Evolutionary conservation across 371 early-diverging fungal species (phyloP), one percentile per base, ranked within the genome.

Genomic region (Massospora cicadina): DNA sequence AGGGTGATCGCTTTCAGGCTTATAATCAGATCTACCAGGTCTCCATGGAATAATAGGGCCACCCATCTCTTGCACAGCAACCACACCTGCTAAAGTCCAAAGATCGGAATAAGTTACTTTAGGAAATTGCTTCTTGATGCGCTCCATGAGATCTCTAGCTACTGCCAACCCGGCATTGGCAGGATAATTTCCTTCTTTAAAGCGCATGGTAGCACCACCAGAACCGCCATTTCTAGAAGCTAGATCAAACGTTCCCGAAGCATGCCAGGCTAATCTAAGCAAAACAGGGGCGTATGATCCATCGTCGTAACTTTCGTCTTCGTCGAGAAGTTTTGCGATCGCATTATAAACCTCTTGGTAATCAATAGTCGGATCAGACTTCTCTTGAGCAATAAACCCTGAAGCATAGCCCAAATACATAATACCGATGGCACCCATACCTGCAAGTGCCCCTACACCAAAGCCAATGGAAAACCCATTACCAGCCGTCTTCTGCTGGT

Each of bases 81-180:
- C 82, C 24, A 91, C 91, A 72, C 93, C 95, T 56, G 89, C 93
- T 67, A 95, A 79, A 43, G 91, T 87, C 90, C 93, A 96, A 70
- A 95, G 80, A 74, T 96, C 97, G 69, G 88, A 86, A 73, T 91
- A 89, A 53, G 87, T 80, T 65, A 95, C 88, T 66, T 81, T 76
- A 13, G 92, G 90, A 77, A 85, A 81, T 73, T 89, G 81, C 55
- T 77, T 74, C 78, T 95, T 90, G 74, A 96, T 77, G 56, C 81
- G 79, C 74, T 92, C 89, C 61, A 94, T 77, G 33, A 87, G 74
- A 65, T 78, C 76, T 60, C 94, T 85, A 57, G 95, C 95, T 65
- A 81, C 72, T 12, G 76, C 74, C 55, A 96, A 77, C 29, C 97
- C 96, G 65, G 84, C 83, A 71, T 95, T 95, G 67, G 94, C 96